Evolutionary conservation across 129 eudicot genomes (phyloP).

Genomic region (Cynara cardunculus): DNA sequence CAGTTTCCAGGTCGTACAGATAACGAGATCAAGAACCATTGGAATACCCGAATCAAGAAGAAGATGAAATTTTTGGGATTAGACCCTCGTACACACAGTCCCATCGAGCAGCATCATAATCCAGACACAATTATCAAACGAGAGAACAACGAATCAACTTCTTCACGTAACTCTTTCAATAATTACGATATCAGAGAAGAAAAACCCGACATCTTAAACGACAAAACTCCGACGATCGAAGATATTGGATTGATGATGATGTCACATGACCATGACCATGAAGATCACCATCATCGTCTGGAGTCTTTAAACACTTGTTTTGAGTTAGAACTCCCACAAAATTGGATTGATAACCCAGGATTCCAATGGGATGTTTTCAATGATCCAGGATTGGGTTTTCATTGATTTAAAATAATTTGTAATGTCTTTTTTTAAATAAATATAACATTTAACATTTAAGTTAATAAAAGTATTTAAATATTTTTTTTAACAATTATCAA

Average conservation of each 20-base stretch:
- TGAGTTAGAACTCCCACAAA: slow-evolving; percentile 41
- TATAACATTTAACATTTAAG: background rate
- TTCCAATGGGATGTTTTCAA: slow-evolving; percentile 52
- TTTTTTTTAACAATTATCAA: background rate
- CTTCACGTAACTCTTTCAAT: slow-evolving; percentile 1
- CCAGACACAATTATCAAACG: background rate
- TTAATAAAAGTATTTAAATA: background rate
- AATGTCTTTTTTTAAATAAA: slow-evolving; percentile 9
- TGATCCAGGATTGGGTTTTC: slow-evolving; percentile 29
- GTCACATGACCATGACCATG: slow-evolving; percentile 3
- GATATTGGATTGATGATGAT: slow-evolving; percentile 31
- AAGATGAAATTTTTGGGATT: slow-evolving; percentile 54
- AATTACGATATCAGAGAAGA: slow-evolving; percentile 17
- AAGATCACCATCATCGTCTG: slow-evolving; percentile 11
- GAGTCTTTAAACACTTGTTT: slow-evolving; percentile 25
- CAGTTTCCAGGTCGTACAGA: slow-evolving; percentile 63
- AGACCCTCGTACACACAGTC: slow-evolving; percentile 67
- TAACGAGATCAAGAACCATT: slow-evolving; percentile 60
- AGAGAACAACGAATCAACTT: slow-evolving; percentile 18
- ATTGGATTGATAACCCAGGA: slow-evolving; percentile 48
- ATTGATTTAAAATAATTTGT: slow-evolving; percentile 3
- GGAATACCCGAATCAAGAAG: slow-evolving; percentile 78
- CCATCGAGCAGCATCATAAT: slow-evolving; percentile 23
- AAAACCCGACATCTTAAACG: background rate
- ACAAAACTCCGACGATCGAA: slow-evolving; percentile 13